Conservation (phyloP, 2,329 filamentous ascomycete genomes). For the Trematosphaeria pertusa region DNA sequence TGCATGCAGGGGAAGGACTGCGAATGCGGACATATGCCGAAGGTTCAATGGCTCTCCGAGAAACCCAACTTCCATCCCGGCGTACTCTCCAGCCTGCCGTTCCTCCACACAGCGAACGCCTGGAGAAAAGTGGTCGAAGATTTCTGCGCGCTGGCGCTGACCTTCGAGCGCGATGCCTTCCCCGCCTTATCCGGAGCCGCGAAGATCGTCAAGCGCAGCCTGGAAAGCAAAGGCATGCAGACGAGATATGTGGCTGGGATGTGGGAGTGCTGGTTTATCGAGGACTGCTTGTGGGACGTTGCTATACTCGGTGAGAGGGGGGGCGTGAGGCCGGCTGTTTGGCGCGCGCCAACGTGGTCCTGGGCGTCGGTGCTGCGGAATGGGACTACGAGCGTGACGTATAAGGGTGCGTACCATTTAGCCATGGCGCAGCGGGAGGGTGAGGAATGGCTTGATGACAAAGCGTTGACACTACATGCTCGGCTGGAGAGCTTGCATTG, state of each 20-base stretch:
- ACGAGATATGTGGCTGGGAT: not conserved
- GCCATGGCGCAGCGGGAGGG: not conserved
- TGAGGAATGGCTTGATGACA: not conserved
- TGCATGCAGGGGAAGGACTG: conserved; percentile 6
- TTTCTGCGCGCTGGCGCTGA: not conserved
- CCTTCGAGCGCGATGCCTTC: not conserved
- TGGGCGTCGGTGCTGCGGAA: not conserved
- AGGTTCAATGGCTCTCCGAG: not conserved
- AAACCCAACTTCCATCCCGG: not conserved
- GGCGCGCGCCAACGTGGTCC: conserved; percentile 1
- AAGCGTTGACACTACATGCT: not conserved
- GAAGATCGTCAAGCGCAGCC: not conserved
- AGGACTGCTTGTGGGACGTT: not conserved
- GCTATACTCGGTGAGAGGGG: not conserved
- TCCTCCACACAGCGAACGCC: not conserved
- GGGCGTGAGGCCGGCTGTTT: not conserved
- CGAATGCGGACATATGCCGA: not conserved
- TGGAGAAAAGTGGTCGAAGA: not conserved
- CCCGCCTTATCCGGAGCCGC: not conserved
- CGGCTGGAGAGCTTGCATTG: not conserved
- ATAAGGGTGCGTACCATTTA: not conserved
- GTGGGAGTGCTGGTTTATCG: not conserved
- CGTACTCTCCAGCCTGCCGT: not conserved
- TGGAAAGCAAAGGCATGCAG: not conserved
- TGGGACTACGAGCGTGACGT: not conserved